A percentile compares a stretch with the other conserved stretches of the same genome.
These are phyloP conservation scores for Podosphaera leucotricha DNA, from an alignment of 2,329 filamentous ascomycete species.

Conservation along the genomic window DNA sequence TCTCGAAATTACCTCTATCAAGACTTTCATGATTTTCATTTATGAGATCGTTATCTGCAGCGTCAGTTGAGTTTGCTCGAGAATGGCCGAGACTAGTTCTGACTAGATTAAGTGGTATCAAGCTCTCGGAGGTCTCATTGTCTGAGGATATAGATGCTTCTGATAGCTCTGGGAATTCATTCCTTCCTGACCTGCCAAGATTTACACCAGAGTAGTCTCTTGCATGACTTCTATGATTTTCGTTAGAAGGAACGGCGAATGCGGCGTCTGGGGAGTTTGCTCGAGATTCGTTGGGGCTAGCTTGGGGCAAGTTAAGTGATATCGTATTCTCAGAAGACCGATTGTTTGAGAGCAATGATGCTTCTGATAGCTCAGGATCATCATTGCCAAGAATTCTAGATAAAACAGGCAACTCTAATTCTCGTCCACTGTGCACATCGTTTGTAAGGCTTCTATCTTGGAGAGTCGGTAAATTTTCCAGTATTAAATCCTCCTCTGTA, in stretches of 20 bases:
- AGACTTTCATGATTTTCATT: neutral
- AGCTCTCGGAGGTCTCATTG: neutral
- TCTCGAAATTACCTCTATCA: conserved; percentile 3
- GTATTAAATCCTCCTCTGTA: conserved; percentile 5
- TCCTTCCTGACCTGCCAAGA: conserved; percentile 6
- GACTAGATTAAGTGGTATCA: conserved; percentile 6
- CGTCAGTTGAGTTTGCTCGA: conserved; percentile 8
- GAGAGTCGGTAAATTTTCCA: conserved; percentile 10
- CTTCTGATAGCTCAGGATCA: conserved; percentile 1
- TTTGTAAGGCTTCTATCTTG: conserved; percentile 9
- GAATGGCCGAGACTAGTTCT: conserved; percentile 9
- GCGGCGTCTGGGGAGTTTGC: conserved; percentile 7
- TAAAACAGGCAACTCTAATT: neutral
- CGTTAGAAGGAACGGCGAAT: neutral
- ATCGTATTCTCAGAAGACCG: neutral
- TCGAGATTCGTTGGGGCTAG: conserved; percentile 9
- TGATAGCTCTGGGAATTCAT: neutral
- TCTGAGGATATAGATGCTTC: conserved; percentile 4
- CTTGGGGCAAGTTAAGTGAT: conserved; percentile 8
- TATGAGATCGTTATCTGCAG: neutral
- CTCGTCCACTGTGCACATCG: neutral
- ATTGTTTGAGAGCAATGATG: conserved; percentile 3
- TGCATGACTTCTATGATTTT: neutral
- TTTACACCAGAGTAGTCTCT: conserved; percentile 4
- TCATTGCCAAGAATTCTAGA: neutral